Evolutionary conservation across 2,329 filamentous ascomycete genomes (phyloP).

Genomic region (Trichoderma oligosporum): DNA sequence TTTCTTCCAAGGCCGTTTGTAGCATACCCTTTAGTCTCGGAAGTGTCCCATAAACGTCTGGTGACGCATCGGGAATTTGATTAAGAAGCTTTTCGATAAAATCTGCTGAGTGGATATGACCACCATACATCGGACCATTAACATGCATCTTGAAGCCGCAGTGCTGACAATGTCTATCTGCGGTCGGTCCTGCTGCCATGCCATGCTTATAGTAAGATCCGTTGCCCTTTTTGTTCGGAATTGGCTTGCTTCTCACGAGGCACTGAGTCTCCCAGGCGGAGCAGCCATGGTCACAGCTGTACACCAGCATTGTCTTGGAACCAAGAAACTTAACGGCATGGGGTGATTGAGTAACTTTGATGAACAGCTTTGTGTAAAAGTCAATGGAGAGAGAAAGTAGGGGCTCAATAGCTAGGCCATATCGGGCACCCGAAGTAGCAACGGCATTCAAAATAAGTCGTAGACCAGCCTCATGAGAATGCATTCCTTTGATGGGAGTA

Average conservation of each 20-base stretch:
- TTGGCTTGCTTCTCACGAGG: slow-evolving; percentile 64
- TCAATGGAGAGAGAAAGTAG: slow-evolving; percentile 91
- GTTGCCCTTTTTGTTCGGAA: slow-evolving; percentile 65
- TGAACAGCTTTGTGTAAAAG: slow-evolving; percentile 88
- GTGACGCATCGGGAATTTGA: slow-evolving; percentile 63
- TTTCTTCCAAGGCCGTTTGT: slow-evolving; percentile 78
- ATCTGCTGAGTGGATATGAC: slow-evolving; percentile 75
- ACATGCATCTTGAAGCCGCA: slow-evolving; percentile 85
- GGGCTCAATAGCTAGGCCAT: slow-evolving; percentile 86
- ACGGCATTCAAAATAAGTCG: slow-evolving; percentile 81
- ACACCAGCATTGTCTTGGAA: slow-evolving; percentile 88
- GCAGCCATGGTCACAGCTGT: slow-evolving; percentile 86
- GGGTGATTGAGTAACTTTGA: slow-evolving; percentile 74
- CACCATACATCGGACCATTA: slow-evolving; percentile 91
- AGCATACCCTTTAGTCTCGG: slow-evolving; percentile 88
- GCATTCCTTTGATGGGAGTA: slow-evolving; percentile 74
- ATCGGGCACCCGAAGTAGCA: slow-evolving; percentile 73
- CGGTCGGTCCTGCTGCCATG: slow-evolving; percentile 66
- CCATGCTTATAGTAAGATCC: slow-evolving; percentile 73
- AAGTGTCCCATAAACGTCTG: slow-evolving; percentile 72
- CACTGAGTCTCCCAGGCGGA: slow-evolving; percentile 86
- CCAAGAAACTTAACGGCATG: slow-evolving; percentile 86
- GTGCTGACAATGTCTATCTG: slow-evolving; percentile 68
- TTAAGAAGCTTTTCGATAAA: slow-evolving; percentile 79
- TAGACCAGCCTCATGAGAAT: slow-evolving; percentile 85